Evolutionary conservation across 148 eudicot species (phyloP), one percentile per base, ranked within the genome.

Genomic region (Persicaria tinctoria): DNA sequence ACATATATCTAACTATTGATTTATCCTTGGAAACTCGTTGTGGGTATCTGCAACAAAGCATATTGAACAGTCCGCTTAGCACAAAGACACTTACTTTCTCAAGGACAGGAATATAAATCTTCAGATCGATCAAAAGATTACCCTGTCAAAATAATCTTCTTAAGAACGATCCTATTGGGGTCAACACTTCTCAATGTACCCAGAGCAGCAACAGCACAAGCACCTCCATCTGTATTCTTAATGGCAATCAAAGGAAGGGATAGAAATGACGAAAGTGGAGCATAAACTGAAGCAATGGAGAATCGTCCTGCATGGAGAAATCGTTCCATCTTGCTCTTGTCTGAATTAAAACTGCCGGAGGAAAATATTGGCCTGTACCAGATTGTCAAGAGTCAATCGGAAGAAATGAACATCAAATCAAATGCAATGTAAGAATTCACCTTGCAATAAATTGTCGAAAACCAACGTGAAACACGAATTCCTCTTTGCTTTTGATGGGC

Each of bases 241-340:
- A 92, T 82, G 73, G 85, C 97, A 72, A 95, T 77, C 80, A 95
- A 78, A 76, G 91, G 90, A 82, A 84, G 89, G 76, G 97, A 85
- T 74, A 91, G 89, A 84, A 90, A 95, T 74, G 87, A 92, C 27
- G 27, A 23, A 77, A 92, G 90, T 51, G 98, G 98, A 70, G 97
- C 98, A 81, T 84, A 95, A 63, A 92, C 80, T 51, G 98, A 92
- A 78, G 97, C 97, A 73, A 95, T 78, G 8, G 93, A 92, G 83
- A 89, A 90, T 51, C 87, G 80, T 55, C 98, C 98, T 1, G 89
- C 80, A 86, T 92, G 97, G 81, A 95, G 97, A 85, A 95, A 95
- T 80, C 89, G 90, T 82, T 95, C 98, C 98, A 95, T 92, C 84
- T 95, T 95, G 88, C 85, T 88, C 86, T 92, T 92, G 83, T 90